Evolutionary conservation across 176 grass and related monocot genomes (phyloP), one percentile per base, ranked within the genome.

Genomic region (Tuctoria greenei): DNA sequence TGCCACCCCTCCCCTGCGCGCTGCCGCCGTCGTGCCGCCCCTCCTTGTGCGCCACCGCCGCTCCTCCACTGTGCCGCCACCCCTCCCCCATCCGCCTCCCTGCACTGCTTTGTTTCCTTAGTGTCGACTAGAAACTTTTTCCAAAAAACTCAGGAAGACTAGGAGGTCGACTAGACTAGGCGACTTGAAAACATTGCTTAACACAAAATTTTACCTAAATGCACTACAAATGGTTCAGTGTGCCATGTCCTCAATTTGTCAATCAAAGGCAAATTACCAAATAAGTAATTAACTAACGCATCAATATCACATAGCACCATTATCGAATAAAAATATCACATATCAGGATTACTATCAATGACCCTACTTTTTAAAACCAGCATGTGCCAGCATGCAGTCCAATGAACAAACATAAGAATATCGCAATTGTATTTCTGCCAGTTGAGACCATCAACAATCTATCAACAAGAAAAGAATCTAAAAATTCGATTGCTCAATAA

Each of bases 201-300:
- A n/a, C n/a, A n/a, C n/a, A n/a, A n/a, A n/a, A n/a, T n/a, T 73
- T 43, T 66, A 56, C 69, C 66, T 18, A 65, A 65, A 31, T 37
- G 47, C 26, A 28, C 20, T 31, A 28, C 8, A 25, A 50, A 47
- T 49, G 63, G 16, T 15, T 52, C 21, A 47, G 8, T 40, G 21
- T 56, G 20, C 47, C 24, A 67, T 24, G 41, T 14, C 49, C 4
- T 34, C n/a, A 13, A 50, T 31, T 4, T 1, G 31, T 21, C 34
- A 72, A 40, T 46, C 20, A 37, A 27, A 71, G 28, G 36, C 60
- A 55, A 17, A 42, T 39, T 55, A 47, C 60, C 10, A 16, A 31
- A 31, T 37, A 66, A 75, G 27, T 75, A 67, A 57, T 46, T 74
- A 35, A 66, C 13, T 24, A 67, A 8, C 14, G 16, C 14, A 46